A percentile compares a stretch with the other conserved stretches of the same genome.
phyloP scores from a whole-genome alignment of 805 yeast species.

The Torulaspora gathmanii region DNA sequence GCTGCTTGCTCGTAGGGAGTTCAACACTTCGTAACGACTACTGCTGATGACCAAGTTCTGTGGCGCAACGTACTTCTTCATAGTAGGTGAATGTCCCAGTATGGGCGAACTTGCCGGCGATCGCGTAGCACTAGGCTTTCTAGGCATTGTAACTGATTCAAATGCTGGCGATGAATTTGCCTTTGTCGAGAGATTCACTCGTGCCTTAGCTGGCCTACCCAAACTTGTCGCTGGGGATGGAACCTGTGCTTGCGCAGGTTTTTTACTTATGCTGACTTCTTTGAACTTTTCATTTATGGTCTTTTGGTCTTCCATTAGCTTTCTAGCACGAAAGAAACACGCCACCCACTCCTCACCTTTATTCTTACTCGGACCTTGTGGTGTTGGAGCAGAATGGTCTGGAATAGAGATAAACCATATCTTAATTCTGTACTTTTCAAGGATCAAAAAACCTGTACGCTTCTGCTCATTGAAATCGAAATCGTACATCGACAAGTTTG shows the following conservation, averaged over 20 bases:
- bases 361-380: conserved; percentile 44
- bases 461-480: conserved; percentile 64
- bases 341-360: conserved; percentile 60
- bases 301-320: conserved; percentile 40
- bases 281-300: conserved; percentile 7
- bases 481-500: conserved; percentile 69
- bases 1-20: conserved; percentile 21
- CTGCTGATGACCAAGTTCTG: conserved; percentile 34
- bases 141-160: conserved; percentile 3
- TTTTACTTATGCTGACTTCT: conserved; percentile 1
- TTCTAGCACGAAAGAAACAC: conserved; percentile 61
- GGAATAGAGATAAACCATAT: conserved; percentile 54
- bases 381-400: conserved; percentile 18
- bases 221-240: conserved; percentile 1
- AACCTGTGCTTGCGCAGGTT: background rate
- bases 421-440: conserved; percentile 55
- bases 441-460: conserved; percentile 56
- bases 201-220: background rate
- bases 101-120: conserved; percentile 7
- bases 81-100: conserved; percentile 3
- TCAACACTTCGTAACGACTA: conserved; percentile 34
- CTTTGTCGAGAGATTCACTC: background rate
- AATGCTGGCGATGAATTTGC: conserved; percentile 8
- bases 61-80: conserved; percentile 24
- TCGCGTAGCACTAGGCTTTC: conserved; percentile 1